phyloP scores from a whole-genome alignment of 108 stramenopile genomes.

The Poteriospumella lacustris region DNA sequence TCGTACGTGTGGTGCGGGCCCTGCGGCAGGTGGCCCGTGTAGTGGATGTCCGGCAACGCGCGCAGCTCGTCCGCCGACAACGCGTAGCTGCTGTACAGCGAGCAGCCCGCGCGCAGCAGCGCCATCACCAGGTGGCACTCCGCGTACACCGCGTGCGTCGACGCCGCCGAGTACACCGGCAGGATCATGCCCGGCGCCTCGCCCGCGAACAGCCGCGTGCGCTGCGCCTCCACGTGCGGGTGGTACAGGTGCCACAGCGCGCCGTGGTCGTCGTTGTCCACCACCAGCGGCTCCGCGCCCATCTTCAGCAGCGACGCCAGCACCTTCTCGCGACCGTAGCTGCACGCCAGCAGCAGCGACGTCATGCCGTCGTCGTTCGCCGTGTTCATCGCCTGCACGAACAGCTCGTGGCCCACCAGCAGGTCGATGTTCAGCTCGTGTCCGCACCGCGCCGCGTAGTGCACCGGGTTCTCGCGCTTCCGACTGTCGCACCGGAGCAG shows the following conservation, averaged over 20 bases:
- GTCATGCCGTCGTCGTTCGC: constrained; percentile 3
- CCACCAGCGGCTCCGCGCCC: neutral
- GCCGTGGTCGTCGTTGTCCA: neutral
- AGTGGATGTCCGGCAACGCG: no score
- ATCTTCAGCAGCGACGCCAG: neutral
- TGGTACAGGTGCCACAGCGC: constrained; percentile 13
- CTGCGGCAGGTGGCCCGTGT: no score
- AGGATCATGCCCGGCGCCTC: no score
- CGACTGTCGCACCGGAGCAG: neutral
- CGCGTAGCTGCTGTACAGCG: no score
- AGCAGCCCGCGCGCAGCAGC: neutral
- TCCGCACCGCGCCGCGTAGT: neutral
- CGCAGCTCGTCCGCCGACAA: no score
- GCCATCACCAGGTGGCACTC: neutral
- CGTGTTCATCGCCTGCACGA: neutral
- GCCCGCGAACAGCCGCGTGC: no score
- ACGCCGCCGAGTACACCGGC: no score
- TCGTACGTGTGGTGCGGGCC: no score
- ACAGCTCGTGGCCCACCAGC: neutral
- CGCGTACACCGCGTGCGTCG: no score
- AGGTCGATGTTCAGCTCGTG: neutral
- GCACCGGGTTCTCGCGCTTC: neutral
- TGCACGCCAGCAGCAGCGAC: constrained; percentile 13
- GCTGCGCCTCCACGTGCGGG: no score
- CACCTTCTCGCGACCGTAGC: neutral